A percentile compares a stretch with the other conserved stretches of the same genome.
phyloP scores from a whole-genome alignment of 2,329 filamentous ascomycete genomes.

The Fusarium sacchari region DNA sequence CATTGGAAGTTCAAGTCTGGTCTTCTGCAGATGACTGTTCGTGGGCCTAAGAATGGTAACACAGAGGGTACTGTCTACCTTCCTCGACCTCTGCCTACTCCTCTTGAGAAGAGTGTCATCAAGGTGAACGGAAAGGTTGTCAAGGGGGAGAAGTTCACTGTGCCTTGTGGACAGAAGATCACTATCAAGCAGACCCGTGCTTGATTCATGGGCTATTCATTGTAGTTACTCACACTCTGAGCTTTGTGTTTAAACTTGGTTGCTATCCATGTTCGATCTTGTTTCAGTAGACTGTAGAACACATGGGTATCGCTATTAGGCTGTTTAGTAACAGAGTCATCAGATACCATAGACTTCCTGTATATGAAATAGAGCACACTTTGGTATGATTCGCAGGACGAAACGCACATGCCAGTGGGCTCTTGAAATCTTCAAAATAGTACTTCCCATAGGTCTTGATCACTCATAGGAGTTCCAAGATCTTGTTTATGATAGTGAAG shows the following conservation, averaged over 20 bases:
- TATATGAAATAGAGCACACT: too few relatives aligned
- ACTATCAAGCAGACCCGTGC: accelerated
- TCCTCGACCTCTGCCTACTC: not conserved
- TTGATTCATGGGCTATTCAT: not conserved
- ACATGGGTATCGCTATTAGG: too few relatives aligned
- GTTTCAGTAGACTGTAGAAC: too few relatives aligned
- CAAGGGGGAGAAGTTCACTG: not conserved
- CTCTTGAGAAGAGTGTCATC: not conserved
- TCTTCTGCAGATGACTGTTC: not conserved
- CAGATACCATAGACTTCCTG: too few relatives aligned
- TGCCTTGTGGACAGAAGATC: accelerated
- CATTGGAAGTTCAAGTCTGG: not conserved
- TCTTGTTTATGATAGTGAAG: too few relatives aligned
- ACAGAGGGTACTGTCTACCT: not conserved
- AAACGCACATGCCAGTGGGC: too few relatives aligned
- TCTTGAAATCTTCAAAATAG: too few relatives aligned
- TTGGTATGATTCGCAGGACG: too few relatives aligned
- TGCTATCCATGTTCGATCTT: accelerated
- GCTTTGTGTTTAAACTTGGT: not conserved
- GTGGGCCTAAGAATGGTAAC: not conserved
- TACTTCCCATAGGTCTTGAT: too few relatives aligned
- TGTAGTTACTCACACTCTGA: not conserved
- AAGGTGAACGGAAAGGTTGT: not conserved
- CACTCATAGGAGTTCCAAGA: too few relatives aligned
- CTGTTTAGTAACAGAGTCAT: too few relatives aligned